Evolutionary conservation across 768 basidiomycete species (phyloP), one percentile per base, ranked within the genome.

Genomic region (Pholiota molesta): DNA sequence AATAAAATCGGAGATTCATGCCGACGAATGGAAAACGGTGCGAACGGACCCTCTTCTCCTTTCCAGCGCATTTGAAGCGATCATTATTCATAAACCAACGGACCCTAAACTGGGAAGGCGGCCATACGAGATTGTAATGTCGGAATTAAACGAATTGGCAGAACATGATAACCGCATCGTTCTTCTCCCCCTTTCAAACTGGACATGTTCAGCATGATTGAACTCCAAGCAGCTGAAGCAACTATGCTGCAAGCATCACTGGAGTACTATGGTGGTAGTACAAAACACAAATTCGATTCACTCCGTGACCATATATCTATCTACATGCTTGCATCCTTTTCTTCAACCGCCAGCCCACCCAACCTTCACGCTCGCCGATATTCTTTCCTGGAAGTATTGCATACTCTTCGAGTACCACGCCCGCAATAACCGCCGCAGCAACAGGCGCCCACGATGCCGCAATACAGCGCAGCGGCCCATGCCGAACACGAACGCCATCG

Each of bases 361-460:
- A 85, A 14, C 77, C 79, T 23, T 71, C 71, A 61, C 81, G 68
- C 37, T 71, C 73, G 29, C 78, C 78, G 26, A 82, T 66, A 29
- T n/a, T 55, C 2, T 52, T 9, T n/a, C 78, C 78, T 4, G 54
- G 42, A n/a, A 70, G 64, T 54, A 77, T 68, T 39, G 21, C 54
- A 60, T 69, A 75, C 16, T 68, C 71, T 23, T 79, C 74, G 3
- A 85, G 59, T 4, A 85, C 62, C 13, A 74, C 77, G 0, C 78
- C 81, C 3, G 77, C 76, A 29, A 88, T 74, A 1, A 86, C 62
- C 0, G 76, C 86, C 2, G 79, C 82, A 0, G 83, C 82, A 54
- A 81, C 76, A 1, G 84, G 80, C 6, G 83, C 86, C 79, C 85
- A 86, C 3, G 69, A 71, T 17, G 67, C 66, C 0, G 82, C 86